Evolutionary conservation across 495 filamentous ascomycete genomes (phyloP).

Genomic region (Lophiostoma macrostomum): DNA sequence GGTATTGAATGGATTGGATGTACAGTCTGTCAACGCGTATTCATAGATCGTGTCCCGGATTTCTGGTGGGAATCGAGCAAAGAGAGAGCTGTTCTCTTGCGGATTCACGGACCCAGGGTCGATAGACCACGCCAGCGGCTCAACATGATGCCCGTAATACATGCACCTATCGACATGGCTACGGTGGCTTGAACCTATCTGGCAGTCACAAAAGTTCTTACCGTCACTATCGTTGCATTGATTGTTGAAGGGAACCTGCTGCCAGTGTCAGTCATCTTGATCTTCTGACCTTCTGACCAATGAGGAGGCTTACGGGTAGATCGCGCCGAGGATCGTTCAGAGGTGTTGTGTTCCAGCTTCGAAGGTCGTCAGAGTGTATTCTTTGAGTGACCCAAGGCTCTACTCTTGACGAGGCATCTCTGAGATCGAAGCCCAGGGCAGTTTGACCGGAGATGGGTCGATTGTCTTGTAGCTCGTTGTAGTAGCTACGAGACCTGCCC

Average conservation of each 20-base stretch:
- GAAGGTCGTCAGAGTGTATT: too few species aligned
- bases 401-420: too few species aligned
- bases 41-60: background rate
- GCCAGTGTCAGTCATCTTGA: background rate
- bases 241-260: background rate
- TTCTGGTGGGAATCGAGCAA: background rate
- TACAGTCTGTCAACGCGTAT: constrained; percentile 2
- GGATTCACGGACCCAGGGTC: background rate
- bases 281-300: background rate
- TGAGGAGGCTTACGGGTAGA: background rate
- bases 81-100: background rate
- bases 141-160: background rate
- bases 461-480: too few species aligned
- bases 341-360: too few species aligned
- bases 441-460: too few species aligned
- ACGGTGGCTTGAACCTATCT: background rate
- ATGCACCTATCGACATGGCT: background rate
- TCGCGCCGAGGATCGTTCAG: too few species aligned
- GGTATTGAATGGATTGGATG: background rate
- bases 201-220: constrained; percentile 1
- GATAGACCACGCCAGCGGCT: constrained; percentile 1
- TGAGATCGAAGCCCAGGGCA: too few species aligned
- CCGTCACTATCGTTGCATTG: constrained; percentile 3
- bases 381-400: too few species aligned
- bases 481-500: too few species aligned